Percentiles rank a stretch among this genome's conserved stretches.
Conservation (phyloP, 345 rosid species). For the Anacardium occidentale region DNA sequence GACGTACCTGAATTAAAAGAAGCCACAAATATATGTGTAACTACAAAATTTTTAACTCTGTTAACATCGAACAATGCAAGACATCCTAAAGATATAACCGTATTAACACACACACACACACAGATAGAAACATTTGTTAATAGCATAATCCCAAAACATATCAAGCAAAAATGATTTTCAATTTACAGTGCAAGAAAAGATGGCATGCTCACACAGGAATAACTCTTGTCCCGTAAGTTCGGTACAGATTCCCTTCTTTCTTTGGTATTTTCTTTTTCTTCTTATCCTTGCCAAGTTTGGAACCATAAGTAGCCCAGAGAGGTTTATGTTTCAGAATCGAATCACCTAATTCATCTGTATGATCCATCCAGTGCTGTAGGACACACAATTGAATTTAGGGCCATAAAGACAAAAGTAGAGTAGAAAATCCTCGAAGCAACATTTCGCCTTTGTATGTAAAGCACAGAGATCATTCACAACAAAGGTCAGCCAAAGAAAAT, state of each 20-base stretch:
- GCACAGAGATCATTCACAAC: not conserved
- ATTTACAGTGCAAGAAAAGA: slow-evolving; percentile 9
- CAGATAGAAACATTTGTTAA: too few relatives aligned
- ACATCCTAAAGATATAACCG: not conserved
- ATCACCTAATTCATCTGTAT: slow-evolving; percentile 64
- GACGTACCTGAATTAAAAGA: not conserved
- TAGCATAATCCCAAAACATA: not conserved
- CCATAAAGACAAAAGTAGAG: slow-evolving; percentile 16
- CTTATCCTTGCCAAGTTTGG: slow-evolving; percentile 41
- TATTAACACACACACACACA: not conserved
- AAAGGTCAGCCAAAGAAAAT: slow-evolving; percentile 2
- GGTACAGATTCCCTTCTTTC: slow-evolving; percentile 73
- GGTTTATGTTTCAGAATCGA: slow-evolving; percentile 92
- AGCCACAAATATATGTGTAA: not conserved
- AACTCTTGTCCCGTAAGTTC: slow-evolving; percentile 96
- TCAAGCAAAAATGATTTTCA: not conserved
- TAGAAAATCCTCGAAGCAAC: not conserved
- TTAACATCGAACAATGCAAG: not conserved
- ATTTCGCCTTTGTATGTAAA: slow-evolving; percentile 4
- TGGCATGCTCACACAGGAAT: slow-evolving; percentile 82
- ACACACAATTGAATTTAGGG: slow-evolving; percentile 25
- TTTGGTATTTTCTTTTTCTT: slow-evolving; percentile 57
- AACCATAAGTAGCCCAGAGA: slow-evolving; percentile 75
- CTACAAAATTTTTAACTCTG: slow-evolving; percentile 3
- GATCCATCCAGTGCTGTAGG: slow-evolving; percentile 79